These are phyloP conservation scores for Rhodotorula diobovata DNA, from an alignment of 768 basidiomycete genomes.

Conservation along the genomic window DNA sequence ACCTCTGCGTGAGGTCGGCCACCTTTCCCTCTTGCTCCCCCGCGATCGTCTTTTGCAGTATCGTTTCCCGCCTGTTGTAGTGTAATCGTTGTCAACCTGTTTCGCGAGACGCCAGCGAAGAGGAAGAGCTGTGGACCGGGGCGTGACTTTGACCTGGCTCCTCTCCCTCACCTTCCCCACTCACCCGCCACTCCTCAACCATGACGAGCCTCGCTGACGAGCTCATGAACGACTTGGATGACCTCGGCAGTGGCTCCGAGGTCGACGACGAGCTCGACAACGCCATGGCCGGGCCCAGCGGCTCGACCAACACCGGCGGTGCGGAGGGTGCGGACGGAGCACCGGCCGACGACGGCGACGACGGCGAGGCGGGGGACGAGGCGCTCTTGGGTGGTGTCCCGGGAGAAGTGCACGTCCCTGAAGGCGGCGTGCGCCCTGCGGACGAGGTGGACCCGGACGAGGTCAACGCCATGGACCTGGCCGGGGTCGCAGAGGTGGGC, in stretches of 20 bases:
- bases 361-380: slow-evolving; percentile 50
- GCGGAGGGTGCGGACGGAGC: slow-evolving; percentile 52
- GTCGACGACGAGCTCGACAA: slow-evolving; percentile 56
- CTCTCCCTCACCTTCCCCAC: neutral
- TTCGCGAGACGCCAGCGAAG: neutral
- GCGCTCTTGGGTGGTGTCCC: slow-evolving; percentile 53
- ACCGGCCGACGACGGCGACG: neutral
- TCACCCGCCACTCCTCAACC: neutral
- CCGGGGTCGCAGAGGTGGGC: slow-evolving; percentile 72
- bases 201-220: slow-evolving; percentile 69
- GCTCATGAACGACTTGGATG: slow-evolving; percentile 81
- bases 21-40: neutral
- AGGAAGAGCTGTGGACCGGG: no score
- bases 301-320: slow-evolving; percentile 30
- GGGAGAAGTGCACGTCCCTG: slow-evolving; percentile 47
- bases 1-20: neutral
- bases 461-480: slow-evolving; percentile 89
- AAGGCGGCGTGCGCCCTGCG: slow-evolving; percentile 83
- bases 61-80: neutral
- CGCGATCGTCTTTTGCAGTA: no score
- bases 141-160: neutral
- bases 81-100: neutral
- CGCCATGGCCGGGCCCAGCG: slow-evolving; percentile 46
- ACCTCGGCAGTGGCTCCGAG: slow-evolving; percentile 46
- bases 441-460: slow-evolving; percentile 92